These are phyloP conservation scores for Nakazawaea populi DNA, from an alignment of 805 yeast species.

Conservation along the genomic window DNA sequence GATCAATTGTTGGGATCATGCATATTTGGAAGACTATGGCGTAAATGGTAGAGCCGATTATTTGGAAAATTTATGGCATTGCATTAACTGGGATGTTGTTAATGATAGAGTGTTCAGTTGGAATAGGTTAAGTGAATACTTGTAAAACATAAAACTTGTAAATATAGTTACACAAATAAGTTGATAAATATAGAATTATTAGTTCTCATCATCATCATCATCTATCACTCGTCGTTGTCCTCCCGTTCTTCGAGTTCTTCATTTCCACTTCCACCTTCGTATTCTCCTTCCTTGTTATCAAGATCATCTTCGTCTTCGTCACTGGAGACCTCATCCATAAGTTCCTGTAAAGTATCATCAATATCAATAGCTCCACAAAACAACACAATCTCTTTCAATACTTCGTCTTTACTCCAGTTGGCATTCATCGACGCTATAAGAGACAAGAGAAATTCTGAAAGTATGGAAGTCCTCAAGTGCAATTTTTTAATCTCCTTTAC, in stretches of 20 bases:
- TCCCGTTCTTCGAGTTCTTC: too few relatives aligned
- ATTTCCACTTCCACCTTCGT: conserved; percentile 9
- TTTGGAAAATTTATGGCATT: conserved; percentile 68
- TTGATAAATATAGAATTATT: conserved; percentile 7
- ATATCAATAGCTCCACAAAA: conserved; percentile 11
- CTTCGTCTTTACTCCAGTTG: conserved; percentile 25
- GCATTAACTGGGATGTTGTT: conserved; percentile 81
- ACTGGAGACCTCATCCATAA: conserved; percentile 16
- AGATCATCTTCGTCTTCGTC: conserved; percentile 21
- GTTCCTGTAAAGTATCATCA: conserved; percentile 11
- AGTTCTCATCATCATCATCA: neutral
- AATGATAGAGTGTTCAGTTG: conserved; percentile 32
- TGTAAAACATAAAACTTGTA: neutral
- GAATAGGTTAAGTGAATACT: conserved; percentile 7
- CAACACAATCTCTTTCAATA: conserved; percentile 17
- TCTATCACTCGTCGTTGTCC: neutral
- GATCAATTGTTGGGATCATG: conserved; percentile 83
- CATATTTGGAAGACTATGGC: conserved; percentile 85
- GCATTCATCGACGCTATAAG: conserved; percentile 27
- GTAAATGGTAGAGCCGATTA: conserved; percentile 68
- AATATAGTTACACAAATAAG: neutral
- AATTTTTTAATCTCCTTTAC: conserved; percentile 12
- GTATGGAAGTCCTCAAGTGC: conserved; percentile 13
- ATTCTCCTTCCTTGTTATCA: conserved; percentile 14
- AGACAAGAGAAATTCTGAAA: conserved; percentile 23